Percentiles rank a stretch among this genome's conserved stretches.
Evolutionary conservation across 208 protist species (phyloP).

Genomic region (Wallacemonas rigidus): DNA sequence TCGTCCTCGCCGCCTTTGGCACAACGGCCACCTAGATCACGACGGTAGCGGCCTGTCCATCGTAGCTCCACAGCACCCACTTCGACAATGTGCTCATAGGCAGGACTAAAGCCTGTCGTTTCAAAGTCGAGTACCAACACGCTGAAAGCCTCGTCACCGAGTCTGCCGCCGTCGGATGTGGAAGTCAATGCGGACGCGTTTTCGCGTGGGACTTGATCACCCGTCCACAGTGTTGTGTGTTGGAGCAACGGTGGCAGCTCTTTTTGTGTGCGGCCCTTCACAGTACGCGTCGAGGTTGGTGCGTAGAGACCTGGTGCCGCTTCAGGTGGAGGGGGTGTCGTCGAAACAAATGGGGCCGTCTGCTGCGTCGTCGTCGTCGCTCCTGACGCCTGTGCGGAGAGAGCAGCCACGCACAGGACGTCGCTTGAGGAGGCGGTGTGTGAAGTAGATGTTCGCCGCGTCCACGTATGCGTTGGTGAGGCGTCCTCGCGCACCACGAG

Average conservation of each 20-base stretch:
- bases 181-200: neutral
- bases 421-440: neutral
- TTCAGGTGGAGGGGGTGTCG: neutral
- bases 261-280: neutral
- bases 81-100: constrained; percentile 51
- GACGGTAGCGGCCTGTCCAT: constrained; percentile 26
- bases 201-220: neutral
- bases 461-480: neutral
- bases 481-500: neutral
- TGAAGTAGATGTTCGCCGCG: neutral
- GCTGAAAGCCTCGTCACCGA: constrained; percentile 25
- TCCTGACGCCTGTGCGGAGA: neutral
- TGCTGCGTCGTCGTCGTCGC: no score
- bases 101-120: constrained; percentile 62
- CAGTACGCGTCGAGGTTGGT: constrained; percentile 16
- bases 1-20: neutral
- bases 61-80: constrained; percentile 61
- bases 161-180: neutral
- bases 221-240: constrained; percentile 17
- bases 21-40: no score
- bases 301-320: constrained; percentile 1
- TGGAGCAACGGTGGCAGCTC: constrained; percentile 21
- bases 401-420: neutral
- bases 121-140: constrained; percentile 61
- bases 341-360: neutral